A percentile compares a stretch with the other conserved stretches of the same genome.
These are phyloP conservation scores for Neurospora tetraspora DNA, from an alignment of 495 filamentous ascomycete genomes.

Conservation along the genomic window DNA sequence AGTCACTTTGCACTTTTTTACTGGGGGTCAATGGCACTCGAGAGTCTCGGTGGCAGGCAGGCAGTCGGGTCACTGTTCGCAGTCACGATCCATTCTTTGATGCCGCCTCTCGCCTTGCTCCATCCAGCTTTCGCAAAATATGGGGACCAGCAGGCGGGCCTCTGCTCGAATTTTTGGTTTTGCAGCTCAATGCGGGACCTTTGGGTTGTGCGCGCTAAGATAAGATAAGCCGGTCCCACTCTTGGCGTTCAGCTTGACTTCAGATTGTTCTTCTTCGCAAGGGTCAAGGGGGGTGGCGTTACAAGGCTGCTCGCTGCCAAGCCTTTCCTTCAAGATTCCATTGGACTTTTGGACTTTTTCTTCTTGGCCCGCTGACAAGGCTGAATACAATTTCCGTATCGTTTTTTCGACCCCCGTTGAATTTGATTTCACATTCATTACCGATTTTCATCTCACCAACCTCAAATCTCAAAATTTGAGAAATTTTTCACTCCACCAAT, in stretches of 20 bases:
- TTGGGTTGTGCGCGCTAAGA: slow-evolving; percentile 31
- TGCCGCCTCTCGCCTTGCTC: neutral
- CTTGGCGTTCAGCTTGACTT: neutral
- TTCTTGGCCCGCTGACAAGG: slow-evolving; percentile 13
- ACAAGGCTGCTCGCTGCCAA: slow-evolving; percentile 4
- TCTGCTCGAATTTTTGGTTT: slow-evolving; percentile 26
- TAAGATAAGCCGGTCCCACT: slow-evolving; percentile 22
- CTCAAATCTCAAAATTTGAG: neutral
- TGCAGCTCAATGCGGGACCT: slow-evolving; percentile 23
- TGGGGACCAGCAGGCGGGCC: neutral
- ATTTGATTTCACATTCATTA: slow-evolving; percentile 4
- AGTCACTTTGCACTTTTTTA: neutral
- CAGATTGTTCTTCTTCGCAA: neutral
- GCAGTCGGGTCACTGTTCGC: neutral
- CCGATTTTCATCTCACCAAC: neutral
- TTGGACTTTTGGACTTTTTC: neutral
- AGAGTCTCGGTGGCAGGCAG: neutral
- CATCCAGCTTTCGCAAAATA: neutral
- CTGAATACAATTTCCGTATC: slow-evolving; percentile 17
- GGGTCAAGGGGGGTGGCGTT: slow-evolving; percentile 2
- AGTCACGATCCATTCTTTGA: neutral
- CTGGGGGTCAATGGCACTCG: neutral
- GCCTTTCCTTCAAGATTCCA: neutral
- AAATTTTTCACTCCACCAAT: neutral
- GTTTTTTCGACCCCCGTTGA: neutral